Percentiles rank a stretch among this genome's conserved stretches.
Conservation (phyloP, 495 filamentous ascomycete genomes). For the Penicillium odoratum region DNA sequence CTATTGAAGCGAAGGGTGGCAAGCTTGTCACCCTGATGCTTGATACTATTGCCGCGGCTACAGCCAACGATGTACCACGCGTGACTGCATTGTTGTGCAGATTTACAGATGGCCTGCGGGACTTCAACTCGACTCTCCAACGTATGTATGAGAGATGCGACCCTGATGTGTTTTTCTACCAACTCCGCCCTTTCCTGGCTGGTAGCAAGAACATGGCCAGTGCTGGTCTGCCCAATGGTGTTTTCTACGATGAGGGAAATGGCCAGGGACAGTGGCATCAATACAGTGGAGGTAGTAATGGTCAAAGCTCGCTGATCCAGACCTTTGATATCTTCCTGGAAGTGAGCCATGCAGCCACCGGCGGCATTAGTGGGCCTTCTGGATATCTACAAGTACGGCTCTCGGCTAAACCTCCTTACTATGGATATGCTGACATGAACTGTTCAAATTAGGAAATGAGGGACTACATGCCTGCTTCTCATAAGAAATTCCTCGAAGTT, state of each 20-base stretch:
- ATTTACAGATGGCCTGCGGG: slow-evolving; percentile 79
- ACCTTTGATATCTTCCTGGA: slow-evolving; percentile 89
- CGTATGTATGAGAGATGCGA: slow-evolving; percentile 89
- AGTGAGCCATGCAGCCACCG: slow-evolving; percentile 85
- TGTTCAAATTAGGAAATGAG: slow-evolving; percentile 71
- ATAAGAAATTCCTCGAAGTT: slow-evolving; percentile 80
- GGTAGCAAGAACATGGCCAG: slow-evolving; percentile 94
- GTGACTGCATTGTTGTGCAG: slow-evolving; percentile 68
- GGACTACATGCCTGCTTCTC: slow-evolving; percentile 91
- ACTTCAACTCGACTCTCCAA: slow-evolving; percentile 68
- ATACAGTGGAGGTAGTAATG: slow-evolving; percentile 88
- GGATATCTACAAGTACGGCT: slow-evolving; percentile 36
- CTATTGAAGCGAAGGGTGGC: slow-evolving; percentile 89
- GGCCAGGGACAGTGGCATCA: slow-evolving; percentile 69
- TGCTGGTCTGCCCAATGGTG: slow-evolving; percentile 84
- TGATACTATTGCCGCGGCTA: slow-evolving; percentile 73
- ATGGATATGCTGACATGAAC: neutral
- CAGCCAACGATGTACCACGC: slow-evolving; percentile 57
- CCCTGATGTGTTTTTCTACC: slow-evolving; percentile 86
- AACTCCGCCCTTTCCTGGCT: slow-evolving; percentile 86
- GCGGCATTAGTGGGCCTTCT: slow-evolving; percentile 52
- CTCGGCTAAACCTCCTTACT: neutral
- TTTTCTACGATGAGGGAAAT: slow-evolving; percentile 81
- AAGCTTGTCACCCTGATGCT: slow-evolving; percentile 84
- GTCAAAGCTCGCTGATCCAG: slow-evolving; percentile 90